A percentile compares a stretch with the other conserved stretches of the same genome.
phyloP scores from a whole-genome alignment of 2,329 filamentous ascomycete genomes.

The Bipolaris sorokiniana region DNA sequence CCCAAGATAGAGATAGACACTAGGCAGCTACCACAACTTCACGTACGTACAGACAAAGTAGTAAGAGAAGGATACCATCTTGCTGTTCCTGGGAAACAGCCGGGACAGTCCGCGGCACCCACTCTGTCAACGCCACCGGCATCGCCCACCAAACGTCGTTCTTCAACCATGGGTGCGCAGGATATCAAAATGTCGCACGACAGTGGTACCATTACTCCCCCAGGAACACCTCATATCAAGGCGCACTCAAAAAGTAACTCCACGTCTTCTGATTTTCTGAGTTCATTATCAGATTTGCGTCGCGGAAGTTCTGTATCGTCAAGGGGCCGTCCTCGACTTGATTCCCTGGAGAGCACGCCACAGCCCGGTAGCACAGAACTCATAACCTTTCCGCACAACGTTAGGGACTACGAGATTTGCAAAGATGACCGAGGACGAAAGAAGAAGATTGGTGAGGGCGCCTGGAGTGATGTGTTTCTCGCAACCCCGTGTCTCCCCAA shows the following conservation, averaged over 20 bases:
- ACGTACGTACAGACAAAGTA: conserved; percentile 14
- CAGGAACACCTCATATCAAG: conserved; percentile 34
- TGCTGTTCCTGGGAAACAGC: conserved; percentile 7
- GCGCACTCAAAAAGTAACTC: conserved; percentile 32
- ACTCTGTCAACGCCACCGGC: conserved; percentile 35
- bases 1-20: conserved; percentile 3
- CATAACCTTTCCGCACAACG: conserved; percentile 30
- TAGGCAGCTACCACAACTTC: conserved; percentile 22
- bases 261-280: conserved; percentile 25
- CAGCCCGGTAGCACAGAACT: conserved; percentile 31
- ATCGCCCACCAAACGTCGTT: conserved; percentile 29
- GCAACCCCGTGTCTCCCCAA: conserved; percentile 34
- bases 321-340: conserved; percentile 10
- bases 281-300: conserved; percentile 26
- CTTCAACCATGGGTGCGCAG: conserved; percentile 25
- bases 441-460: conserved; percentile 41
- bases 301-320: conserved; percentile 33
- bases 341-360: conserved; percentile 24
- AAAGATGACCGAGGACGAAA: conserved; percentile 32
- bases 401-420: conserved; percentile 37
- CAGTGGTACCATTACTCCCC: conserved; percentile 35
- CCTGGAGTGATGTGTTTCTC: conserved; percentile 48
- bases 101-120: conserved; percentile 10
- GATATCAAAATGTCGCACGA: conserved; percentile 22
- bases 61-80: conserved; percentile 14